Evolutionary conservation across 441 rosid genomes (phyloP), one percentile per base, ranked within the genome.

Genomic region (Isatis lusitanica): DNA sequence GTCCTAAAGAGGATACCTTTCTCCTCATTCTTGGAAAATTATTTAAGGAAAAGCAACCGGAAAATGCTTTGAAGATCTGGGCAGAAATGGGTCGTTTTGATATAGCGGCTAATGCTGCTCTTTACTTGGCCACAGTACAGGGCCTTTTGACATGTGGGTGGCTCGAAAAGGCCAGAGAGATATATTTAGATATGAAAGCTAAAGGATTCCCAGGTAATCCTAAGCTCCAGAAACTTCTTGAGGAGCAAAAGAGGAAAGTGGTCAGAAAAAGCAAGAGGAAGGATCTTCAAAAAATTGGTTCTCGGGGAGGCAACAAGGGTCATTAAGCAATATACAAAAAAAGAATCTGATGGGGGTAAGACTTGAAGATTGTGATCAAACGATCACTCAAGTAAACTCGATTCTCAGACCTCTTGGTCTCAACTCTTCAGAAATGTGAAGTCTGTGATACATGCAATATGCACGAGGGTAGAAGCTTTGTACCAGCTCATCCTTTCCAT

Each of bases 11-110:
- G 57, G 87, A 85, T 40, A 84, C 92, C 10, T 89, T 93, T 81
- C 82, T 82, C 59, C 75, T 88, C 61, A 9, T 91, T 80, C 81
- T 93, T 55, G 64, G 68, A 13, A 91, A 84, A 76, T 71, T 85
- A 60, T 85, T 93, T 73, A 83, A 81, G 77, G 65, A 78, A 67
- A 77, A 82, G 73, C 91, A 89, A 77, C 87, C 89, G 8, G 89
- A 87, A 74, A 79, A 80, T 75, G 88, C 90, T 50, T 61, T 93
- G 83, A 86, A 83, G 82, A 78, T 89, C 28, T 91, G 94, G 98
- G 55, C 59, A 18, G 90, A 88, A 83, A 88, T 89, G 96, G 79
- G 73, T 85, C 83, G 68, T 47, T 85, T 85, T 79, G 87, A 80
- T 72, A 70, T 86, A 55, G 71, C 31, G 47, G 84, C 88, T 42